phyloP scores from a whole-genome alignment of 345 rosid genomes.

The Populus ilicifolia region DNA sequence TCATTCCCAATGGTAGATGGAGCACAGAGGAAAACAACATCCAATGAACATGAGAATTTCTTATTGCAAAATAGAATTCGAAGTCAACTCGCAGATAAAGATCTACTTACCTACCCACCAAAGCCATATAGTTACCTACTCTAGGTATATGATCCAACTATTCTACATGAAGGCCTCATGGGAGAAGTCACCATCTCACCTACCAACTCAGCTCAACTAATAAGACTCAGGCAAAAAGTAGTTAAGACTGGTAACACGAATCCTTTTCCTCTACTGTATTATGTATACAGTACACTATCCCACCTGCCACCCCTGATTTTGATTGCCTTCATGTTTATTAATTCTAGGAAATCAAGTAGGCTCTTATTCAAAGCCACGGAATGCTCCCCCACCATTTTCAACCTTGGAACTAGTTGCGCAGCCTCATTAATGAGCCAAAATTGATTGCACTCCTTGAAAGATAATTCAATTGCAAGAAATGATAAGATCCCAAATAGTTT shows the following conservation, averaged over 20 bases:
- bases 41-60: background rate
- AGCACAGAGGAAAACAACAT: background rate
- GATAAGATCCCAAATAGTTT: background rate
- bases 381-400: background rate
- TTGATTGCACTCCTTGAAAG: background rate
- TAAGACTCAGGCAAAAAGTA: background rate
- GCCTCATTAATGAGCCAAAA: background rate
- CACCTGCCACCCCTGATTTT: slow-evolving; percentile 21
- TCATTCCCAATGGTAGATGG: background rate
- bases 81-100: slow-evolving; percentile 8
- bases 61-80: background rate
- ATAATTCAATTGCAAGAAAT: background rate
- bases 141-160: background rate
- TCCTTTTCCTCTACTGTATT: background rate
- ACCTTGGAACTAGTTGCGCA: background rate
- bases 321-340: background rate
- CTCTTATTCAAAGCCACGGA: background rate
- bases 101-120: slow-evolving; percentile 5
- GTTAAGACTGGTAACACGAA: background rate
- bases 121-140: background rate
- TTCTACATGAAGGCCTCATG: background rate
- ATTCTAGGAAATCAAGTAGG: background rate
- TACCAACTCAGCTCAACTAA: slow-evolving; percentile 11
- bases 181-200: slow-evolving; percentile 15
- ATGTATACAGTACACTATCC: background rate